Evolutionary conservation across 2,329 filamentous ascomycete species (phyloP).

Genomic region (Ceratocystis cubensis): DNA sequence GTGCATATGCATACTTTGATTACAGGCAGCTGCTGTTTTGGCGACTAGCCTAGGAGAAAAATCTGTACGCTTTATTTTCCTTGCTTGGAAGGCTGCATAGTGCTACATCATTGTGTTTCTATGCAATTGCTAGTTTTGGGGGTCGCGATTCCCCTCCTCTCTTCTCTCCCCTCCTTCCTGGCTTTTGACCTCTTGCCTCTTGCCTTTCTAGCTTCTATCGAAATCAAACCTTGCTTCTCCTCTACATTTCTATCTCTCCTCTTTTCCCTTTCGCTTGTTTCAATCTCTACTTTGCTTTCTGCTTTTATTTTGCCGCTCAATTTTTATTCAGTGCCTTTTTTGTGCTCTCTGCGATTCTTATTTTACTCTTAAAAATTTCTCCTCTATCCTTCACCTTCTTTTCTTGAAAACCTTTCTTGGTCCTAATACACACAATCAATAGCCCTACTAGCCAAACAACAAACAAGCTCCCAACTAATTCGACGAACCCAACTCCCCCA

Average conservation of each 20-base stretch:
- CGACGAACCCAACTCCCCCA: background rate
- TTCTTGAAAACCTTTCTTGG: background rate
- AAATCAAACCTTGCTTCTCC: background rate
- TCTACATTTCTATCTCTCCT: background rate
- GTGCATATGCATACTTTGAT: conserved; percentile 9
- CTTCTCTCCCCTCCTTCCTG: conserved; percentile 3
- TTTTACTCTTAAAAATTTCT: background rate
- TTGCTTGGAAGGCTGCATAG: background rate
- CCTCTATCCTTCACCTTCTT: background rate
- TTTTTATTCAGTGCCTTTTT: background rate
- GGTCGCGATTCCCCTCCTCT: background rate
- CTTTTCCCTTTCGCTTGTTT: conserved; percentile 6
- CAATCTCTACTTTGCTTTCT: background rate
- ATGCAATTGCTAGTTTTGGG: background rate
- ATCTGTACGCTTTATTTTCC: conserved; percentile 4
- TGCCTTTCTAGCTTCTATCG: too few relatives aligned
- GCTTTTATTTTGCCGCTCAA: background rate
- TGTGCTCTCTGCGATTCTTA: background rate
- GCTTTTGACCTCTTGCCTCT: too few relatives aligned
- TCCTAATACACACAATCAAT: background rate
- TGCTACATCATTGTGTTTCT: background rate
- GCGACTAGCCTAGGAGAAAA: conserved; percentile 2
- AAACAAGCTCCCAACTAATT: background rate
- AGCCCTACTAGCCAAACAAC: background rate
- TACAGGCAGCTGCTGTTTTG: conserved; percentile 8